phyloP scores from a whole-genome alignment of 1,139 yeast genomes.

The Candida neerlandica region DNA sequence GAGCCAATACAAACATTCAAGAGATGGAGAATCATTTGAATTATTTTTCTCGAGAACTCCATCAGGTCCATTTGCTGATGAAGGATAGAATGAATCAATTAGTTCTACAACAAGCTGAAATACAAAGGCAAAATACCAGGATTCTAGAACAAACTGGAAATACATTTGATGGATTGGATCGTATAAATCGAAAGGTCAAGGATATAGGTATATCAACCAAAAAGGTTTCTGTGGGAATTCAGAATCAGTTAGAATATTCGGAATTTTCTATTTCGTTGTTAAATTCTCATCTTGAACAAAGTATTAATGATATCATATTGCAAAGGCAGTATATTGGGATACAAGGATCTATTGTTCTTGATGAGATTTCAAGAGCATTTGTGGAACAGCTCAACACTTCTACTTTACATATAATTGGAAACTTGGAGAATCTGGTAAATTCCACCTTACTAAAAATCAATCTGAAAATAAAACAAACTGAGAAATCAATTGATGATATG shows the following conservation, averaged over 20 bases:
- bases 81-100: not conserved
- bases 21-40: conserved; percentile 13
- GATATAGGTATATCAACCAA: not conserved
- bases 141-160: conserved; percentile 8
- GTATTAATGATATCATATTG: not conserved
- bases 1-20: conserved; percentile 14
- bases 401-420: conserved; percentile 1
- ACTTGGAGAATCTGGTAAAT: conserved; percentile 13
- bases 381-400: conserved; percentile 5
- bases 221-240: not conserved
- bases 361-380: conserved; percentile 3
- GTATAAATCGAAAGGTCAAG: not conserved
- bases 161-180: not conserved
- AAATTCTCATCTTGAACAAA: conserved; percentile 3
- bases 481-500: conserved; percentile 13
- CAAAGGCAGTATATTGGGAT: conserved; percentile 5
- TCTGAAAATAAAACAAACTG: conserved; percentile 15
- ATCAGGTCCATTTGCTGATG: conserved; percentile 5
- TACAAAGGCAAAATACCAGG: not conserved
- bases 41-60: conserved; percentile 13
- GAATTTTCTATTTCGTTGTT: not conserved
- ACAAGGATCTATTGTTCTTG: conserved; percentile 3
- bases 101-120: conserved; percentile 8
- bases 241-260: conserved; percentile 6
- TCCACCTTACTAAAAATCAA: conserved; percentile 14